A percentile compares a stretch with the other conserved stretches of the same genome.
Evolutionary conservation across 306 rosid genomes (phyloP).

Genomic region (Rosa multiflora): DNA sequence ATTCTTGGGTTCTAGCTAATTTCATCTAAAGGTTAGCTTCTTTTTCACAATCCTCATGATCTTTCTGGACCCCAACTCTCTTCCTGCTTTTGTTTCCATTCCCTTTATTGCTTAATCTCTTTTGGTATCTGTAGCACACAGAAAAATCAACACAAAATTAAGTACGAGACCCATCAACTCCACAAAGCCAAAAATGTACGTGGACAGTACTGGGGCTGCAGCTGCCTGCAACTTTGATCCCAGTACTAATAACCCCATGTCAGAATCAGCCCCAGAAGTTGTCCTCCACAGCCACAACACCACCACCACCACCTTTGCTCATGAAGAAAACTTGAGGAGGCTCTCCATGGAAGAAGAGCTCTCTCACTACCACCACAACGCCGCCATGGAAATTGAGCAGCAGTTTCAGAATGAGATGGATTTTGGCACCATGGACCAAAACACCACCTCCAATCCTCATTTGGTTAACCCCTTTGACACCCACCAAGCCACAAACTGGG

Average conservation of each 20-base stretch:
- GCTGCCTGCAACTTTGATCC: conserved; percentile 67
- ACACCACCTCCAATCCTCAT: conserved; percentile 16
- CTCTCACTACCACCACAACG: conserved; percentile 38
- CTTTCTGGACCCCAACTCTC: neutral
- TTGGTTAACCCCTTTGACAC: conserved; percentile 23
- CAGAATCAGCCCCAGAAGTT: conserved; percentile 37
- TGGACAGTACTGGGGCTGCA: conserved; percentile 17
- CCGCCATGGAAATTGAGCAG: conserved; percentile 32
- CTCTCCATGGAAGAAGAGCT: conserved; percentile 59
- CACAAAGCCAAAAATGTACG: conserved; percentile 34
- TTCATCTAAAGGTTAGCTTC: neutral
- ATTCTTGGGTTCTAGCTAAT: neutral
- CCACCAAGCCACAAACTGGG: conserved; percentile 16
- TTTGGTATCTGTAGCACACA: neutral
- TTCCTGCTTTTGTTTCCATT: neutral
- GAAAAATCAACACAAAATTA: neutral
- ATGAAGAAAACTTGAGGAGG: conserved; percentile 43
- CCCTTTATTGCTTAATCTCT: neutral
- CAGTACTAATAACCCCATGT: conserved; percentile 25
- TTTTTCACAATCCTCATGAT: neutral
- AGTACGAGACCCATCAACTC: neutral
- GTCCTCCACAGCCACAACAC: conserved; percentile 18
- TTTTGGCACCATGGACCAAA: conserved; percentile 30
- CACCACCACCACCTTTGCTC: conserved; percentile 26
- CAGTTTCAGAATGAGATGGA: conserved; percentile 45